Conservation (phyloP, 2,329 filamentous ascomycete genomes). For the Neospermospora avenae region DNA sequence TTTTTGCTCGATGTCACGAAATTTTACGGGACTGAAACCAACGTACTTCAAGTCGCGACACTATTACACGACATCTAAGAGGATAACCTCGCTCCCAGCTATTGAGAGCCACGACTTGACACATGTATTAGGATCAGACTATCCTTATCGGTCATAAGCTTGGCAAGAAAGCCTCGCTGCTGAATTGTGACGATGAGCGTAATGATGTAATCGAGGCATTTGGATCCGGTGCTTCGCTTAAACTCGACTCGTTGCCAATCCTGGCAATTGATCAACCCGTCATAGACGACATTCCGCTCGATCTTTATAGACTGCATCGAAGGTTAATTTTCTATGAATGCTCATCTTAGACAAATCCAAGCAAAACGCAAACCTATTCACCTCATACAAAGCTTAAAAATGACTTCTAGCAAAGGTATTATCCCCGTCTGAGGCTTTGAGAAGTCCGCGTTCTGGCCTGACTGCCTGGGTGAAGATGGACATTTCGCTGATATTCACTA, state of each 20-base stretch:
- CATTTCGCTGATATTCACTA: slow-evolving; percentile 34
- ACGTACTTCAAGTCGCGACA: no score
- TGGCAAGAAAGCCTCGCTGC: no score
- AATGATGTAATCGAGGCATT: neutral
- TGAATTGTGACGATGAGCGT: neutral
- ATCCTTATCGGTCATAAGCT: no score
- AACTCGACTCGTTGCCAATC: neutral
- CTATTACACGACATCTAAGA: no score
- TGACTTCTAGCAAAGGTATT: slow-evolving; percentile 1
- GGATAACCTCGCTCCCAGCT: no score
- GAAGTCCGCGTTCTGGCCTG: no score
- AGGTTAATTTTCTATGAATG: neutral
- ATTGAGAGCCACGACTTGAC: no score
- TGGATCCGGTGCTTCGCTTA: neutral
- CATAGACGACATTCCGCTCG: slow-evolving; percentile 1
- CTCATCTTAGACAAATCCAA: no score
- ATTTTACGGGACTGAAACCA: no score
- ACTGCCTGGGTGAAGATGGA: no score
- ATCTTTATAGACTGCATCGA: neutral
- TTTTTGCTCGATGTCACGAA: no score
- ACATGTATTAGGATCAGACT: no score
- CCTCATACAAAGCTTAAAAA: neutral
- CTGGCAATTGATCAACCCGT: neutral
- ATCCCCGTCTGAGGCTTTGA: neutral
- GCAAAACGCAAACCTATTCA: neutral